phyloP scores from a whole-genome alignment of 2,329 filamentous ascomycete species.

The Sporothrix pallida region DNA sequence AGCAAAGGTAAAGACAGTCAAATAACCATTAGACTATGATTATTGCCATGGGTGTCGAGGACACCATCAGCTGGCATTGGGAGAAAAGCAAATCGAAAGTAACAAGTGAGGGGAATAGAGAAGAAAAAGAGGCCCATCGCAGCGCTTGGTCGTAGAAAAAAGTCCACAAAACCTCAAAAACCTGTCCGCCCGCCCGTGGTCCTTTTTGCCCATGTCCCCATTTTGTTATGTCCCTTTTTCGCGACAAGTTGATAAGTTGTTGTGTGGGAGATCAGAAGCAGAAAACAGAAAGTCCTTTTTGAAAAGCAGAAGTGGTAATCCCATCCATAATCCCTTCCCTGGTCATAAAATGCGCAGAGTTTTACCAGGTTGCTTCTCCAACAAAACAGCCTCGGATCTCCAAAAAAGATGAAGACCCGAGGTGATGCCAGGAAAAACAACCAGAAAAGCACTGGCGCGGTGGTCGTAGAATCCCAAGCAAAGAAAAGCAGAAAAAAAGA shows the following conservation, averaged over 20 bases:
- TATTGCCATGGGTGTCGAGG: background rate
- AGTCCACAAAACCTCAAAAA: constrained; percentile 25
- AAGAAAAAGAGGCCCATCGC: background rate
- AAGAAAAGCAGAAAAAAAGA: background rate
- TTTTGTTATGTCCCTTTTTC: constrained; percentile 3
- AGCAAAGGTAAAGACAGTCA: background rate
- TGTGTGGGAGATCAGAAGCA: background rate
- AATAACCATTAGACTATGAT: constrained; percentile 16
- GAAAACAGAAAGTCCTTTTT: constrained; percentile 14
- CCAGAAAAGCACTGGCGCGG: background rate
- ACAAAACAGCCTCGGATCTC: constrained; percentile 20
- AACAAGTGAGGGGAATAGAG: background rate
- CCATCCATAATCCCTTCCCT: constrained; percentile 16
- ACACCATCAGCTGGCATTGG: background rate
- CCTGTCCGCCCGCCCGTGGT: background rate
- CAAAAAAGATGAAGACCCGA: background rate
- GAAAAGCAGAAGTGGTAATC: background rate
- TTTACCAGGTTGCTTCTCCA: background rate
- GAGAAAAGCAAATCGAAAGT: background rate
- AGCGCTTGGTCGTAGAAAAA: background rate
- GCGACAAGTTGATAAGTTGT: constrained; percentile 14
- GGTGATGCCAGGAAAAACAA: background rate
- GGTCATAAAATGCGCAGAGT: constrained; percentile 17
- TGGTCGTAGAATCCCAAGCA: constrained; percentile 18
- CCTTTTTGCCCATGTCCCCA: background rate